phyloP scores from a whole-genome alignment of 805 yeast species.

The Starmerella stigmatis region DNA sequence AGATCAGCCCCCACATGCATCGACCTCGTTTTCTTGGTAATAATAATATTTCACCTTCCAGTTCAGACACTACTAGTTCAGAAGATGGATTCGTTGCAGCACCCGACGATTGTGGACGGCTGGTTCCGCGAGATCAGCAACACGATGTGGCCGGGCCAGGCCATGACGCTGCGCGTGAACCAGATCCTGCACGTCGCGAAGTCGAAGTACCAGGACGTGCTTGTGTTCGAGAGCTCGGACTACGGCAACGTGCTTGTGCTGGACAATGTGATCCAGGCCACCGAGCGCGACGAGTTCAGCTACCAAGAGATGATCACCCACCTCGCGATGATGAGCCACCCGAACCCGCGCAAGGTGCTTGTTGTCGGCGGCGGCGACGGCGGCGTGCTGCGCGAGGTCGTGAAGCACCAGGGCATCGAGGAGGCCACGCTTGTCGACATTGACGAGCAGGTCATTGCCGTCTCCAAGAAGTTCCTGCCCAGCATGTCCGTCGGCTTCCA shows the following conservation, averaged over 20 bases:
- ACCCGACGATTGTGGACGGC: constrained; percentile 45
- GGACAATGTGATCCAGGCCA: constrained; percentile 90
- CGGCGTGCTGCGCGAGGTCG: constrained; percentile 90
- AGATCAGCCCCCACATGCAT: background rate
- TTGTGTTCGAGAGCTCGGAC: constrained; percentile 83
- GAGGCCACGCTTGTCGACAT: constrained; percentile 89
- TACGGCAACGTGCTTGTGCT: constrained; percentile 93
- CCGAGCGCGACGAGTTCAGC: constrained; percentile 94
- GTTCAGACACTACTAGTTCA: background rate
- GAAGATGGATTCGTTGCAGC: constrained; percentile 23
- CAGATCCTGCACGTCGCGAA: constrained; percentile 74
- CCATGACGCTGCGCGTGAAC: constrained; percentile 82
- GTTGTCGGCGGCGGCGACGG: constrained; percentile 99
- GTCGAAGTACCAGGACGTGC: constrained; percentile 85
- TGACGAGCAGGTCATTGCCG: constrained; percentile 83
- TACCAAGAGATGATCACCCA: constrained; percentile 98
- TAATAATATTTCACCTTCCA: too few species aligned
- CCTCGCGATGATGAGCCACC: constrained; percentile 83
- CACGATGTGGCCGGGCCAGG: constrained; percentile 99
- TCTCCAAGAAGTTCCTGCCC: constrained; percentile 79
- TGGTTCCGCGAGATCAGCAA: constrained; percentile 95
- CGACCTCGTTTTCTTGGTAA: too few species aligned
- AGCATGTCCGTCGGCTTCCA: constrained; percentile 71
- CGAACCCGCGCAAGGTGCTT: constrained; percentile 84
- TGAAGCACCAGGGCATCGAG: constrained; percentile 78